phyloP scores from a whole-genome alignment of 306 rosid genomes.

The Geum urbanum region DNA sequence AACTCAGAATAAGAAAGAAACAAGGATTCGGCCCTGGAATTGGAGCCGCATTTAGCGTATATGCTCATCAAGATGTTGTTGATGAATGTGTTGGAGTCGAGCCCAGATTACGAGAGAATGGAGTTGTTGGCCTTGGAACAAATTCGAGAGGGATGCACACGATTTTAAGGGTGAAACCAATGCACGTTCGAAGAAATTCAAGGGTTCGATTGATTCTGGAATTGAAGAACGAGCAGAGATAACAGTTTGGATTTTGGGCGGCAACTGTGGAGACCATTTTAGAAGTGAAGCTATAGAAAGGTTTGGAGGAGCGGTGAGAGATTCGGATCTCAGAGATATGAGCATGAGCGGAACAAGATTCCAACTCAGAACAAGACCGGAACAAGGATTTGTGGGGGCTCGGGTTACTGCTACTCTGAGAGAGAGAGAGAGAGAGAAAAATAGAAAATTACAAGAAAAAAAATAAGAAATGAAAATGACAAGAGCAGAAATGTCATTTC shows the following conservation, averaged over 20 bases:
- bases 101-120: conserved; percentile 64
- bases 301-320: conserved; percentile 14
- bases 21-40: conserved; percentile 42
- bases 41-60: conserved; percentile 62
- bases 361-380: too few relatives aligned
- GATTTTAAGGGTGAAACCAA: conserved; percentile 64
- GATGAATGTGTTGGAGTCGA: conserved; percentile 50
- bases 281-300: conserved; percentile 17
- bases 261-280: conserved; percentile 47
- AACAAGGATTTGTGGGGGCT: too few relatives aligned
- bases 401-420: too few relatives aligned
- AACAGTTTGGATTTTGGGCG: conserved; percentile 35
- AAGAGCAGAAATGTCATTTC: too few relatives aligned
- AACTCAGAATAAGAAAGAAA: conserved; percentile 39
- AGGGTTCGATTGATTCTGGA: conserved; percentile 30
- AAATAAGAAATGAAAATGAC: too few relatives aligned
- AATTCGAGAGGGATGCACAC: conserved; percentile 48
- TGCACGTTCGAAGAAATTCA: conserved; percentile 42
- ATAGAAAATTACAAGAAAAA: too few relatives aligned
- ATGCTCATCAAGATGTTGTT: conserved; percentile 65
- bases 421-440: too few relatives aligned
- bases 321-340: conserved; percentile 36
- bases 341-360: conserved; percentile 32
- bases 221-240: conserved; percentile 43
- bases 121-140: conserved; percentile 60